phyloP scores from a whole-genome alignment of 768 basidiomycete species.

The Mycena alexandri region DNA sequence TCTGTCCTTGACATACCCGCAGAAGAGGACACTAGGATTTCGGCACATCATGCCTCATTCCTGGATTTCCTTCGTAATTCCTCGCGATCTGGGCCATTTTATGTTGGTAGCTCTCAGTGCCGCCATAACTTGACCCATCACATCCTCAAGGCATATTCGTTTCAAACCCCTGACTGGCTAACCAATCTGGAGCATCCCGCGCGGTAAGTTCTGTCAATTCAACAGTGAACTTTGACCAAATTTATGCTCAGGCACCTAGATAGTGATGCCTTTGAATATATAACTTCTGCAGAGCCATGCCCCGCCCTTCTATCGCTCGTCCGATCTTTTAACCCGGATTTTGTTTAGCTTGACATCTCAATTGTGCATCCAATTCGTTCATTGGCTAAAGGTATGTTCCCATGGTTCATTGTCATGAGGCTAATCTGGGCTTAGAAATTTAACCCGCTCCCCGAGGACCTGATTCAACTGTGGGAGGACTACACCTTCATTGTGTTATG shows the following conservation, averaged over 20 bases:
- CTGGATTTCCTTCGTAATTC: neutral
- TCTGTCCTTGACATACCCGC: too few relatives aligned
- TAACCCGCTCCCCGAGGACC: neutral
- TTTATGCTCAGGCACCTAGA: neutral
- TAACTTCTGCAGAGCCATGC: slow-evolving; percentile 4
- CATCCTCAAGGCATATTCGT: slow-evolving; percentile 6
- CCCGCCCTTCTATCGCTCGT: slow-evolving; percentile 8
- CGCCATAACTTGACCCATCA: slow-evolving; percentile 1
- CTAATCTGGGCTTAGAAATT: slow-evolving; percentile 5
- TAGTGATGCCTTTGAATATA: neutral
- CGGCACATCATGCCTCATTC: too few relatives aligned
- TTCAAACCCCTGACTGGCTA: neutral
- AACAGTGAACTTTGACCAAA: neutral
- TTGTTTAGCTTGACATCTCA: neutral
- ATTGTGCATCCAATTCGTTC: neutral
- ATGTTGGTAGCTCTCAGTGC: slow-evolving; percentile 3
- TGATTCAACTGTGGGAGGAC: slow-evolving; percentile 6
- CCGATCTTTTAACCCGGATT: slow-evolving; percentile 3
- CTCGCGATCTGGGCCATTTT: slow-evolving; percentile 9
- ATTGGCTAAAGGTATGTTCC: slow-evolving; percentile 10
- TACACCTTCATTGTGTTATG: slow-evolving; percentile 10
- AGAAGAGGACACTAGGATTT: too few relatives aligned
- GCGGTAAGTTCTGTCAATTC: neutral
- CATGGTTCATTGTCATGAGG: neutral
- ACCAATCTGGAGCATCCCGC: neutral